Percentiles rank a stretch among this genome's conserved stretches.
Conservation (phyloP, 2,329 filamentous ascomycete species). For the Cytospora piceicola region DNA sequence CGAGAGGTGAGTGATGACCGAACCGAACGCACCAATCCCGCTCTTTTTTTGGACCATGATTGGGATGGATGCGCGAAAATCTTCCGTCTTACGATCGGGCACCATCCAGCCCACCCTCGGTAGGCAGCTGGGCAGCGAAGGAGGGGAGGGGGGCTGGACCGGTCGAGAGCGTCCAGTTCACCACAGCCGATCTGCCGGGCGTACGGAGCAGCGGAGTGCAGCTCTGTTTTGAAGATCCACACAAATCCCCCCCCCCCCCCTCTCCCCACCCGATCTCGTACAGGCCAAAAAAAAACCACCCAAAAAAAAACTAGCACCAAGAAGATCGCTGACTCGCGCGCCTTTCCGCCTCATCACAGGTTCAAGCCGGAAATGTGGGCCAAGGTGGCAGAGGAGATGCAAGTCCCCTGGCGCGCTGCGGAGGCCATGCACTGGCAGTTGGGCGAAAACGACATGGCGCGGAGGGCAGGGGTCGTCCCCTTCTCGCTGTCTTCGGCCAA, state of each 20-base stretch:
- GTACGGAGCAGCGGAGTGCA: conserved; percentile 9
- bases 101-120: not conserved
- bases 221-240: conserved; percentile 22
- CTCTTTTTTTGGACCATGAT: conserved; percentile 1
- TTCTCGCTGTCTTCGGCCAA: conserved; percentile 71
- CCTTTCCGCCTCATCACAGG: conserved; percentile 50
- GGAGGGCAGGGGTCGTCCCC: conserved; percentile 84
- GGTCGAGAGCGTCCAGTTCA: conserved; percentile 8
- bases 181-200: conserved; percentile 13
- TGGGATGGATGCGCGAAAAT: not conserved
- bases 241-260: conserved; percentile 8
- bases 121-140: not conserved
- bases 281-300: too few relatives aligned
- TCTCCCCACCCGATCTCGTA: conserved; percentile 16
- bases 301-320: conserved; percentile 13
- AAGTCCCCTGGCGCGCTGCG: conserved; percentile 90
- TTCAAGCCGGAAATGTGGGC: conserved; percentile 99
- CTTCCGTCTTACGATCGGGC: not conserved
- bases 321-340: conserved; percentile 29
- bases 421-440: conserved; percentile 99
- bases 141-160: conserved; percentile 11
- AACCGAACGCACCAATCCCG: conserved; percentile 26
- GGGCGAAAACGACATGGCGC: conserved; percentile 91
- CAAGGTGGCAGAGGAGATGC: conserved; percentile 93
- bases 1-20: conserved; percentile 71